phyloP scores from a whole-genome alignment of 345 rosid species.

The Mercurialis annua region DNA sequence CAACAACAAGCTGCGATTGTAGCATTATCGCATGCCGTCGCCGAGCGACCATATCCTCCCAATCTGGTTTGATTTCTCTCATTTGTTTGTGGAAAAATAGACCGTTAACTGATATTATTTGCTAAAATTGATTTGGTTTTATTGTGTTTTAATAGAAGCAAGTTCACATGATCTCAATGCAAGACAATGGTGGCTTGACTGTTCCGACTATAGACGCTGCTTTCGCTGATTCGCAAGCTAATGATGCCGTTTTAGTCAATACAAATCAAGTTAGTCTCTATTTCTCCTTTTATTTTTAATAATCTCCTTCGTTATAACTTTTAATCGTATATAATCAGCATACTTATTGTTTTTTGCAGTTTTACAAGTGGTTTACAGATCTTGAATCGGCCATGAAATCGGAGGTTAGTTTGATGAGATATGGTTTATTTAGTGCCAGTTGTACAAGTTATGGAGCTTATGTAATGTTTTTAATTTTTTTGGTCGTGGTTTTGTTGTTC shows the following conservation, averaged over 20 bases:
- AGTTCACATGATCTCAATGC: conserved; percentile 50
- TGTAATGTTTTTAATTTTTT: conserved; percentile 7
- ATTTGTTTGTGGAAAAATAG: too few relatives aligned
- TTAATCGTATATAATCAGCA: background rate
- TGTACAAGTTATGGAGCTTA: too few relatives aligned
- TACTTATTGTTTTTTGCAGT: conserved; percentile 38
- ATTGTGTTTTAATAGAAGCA: conserved; percentile 41
- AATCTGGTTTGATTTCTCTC: conserved; percentile 50
- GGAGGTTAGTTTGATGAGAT: conserved; percentile 93
- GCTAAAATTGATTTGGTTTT: too few relatives aligned
- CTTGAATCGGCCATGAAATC: conserved; percentile 98
- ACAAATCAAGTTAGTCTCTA: conserved; percentile 64
- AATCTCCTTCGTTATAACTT: background rate
- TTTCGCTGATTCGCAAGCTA: conserved; percentile 57
- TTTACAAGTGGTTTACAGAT: conserved; percentile 97
- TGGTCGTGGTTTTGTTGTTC: conserved; percentile 17
- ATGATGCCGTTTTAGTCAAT: conserved; percentile 79
- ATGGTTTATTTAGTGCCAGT: conserved; percentile 22
- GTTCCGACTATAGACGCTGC: conserved; percentile 40
- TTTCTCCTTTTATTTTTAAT: background rate
- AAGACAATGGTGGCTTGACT: conserved; percentile 56
- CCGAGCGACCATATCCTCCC: conserved; percentile 77
- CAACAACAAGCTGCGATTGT: conserved; percentile 74
- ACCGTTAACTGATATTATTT: too few relatives aligned
- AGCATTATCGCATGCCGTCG: conserved; percentile 60